These are phyloP conservation scores for Diaporthe vexans DNA, from an alignment of 2,329 filamentous ascomycete species.

Conservation along the genomic window DNA sequence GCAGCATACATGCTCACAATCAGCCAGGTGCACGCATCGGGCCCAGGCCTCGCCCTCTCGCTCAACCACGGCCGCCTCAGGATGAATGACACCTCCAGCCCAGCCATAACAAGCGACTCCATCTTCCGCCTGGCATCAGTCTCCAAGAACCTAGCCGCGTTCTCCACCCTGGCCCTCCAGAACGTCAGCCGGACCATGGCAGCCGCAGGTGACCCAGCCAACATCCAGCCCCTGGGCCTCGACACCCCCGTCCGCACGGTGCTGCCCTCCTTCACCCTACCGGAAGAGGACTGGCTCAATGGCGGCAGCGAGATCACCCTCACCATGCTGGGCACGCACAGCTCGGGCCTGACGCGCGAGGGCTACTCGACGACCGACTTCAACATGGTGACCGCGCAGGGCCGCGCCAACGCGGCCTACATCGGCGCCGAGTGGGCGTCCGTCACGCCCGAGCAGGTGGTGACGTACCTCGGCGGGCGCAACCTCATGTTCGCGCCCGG, in stretches of 20 bases:
- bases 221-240: conserved; percentile 3
- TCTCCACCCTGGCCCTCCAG: background rate
- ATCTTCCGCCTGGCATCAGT: conserved; percentile 6
- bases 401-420: background rate
- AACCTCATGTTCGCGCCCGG: conserved; percentile 16
- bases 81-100: conserved; percentile 3
- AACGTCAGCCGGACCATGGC: background rate
- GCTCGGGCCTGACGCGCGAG: conserved; percentile 6
- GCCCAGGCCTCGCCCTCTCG: background rate
- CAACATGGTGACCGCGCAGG: background rate
- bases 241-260: background rate
- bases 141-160: conserved; percentile 14
- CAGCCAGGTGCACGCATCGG: background rate
- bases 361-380: conserved; percentile 16
- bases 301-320: background rate
- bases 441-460: background rate
- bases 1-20: no score
- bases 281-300: background rate
- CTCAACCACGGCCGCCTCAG: conserved; percentile 8
- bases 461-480: background rate
- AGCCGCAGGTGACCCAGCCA: background rate
- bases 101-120: conserved; percentile 9
- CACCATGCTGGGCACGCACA: conserved; percentile 11
- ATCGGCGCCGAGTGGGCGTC: conserved; percentile 3
- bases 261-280: background rate